Evolutionary conservation across 2,329 filamentous ascomycete species (phyloP).

Genomic region (Coccinonectria pachysandricola): DNA sequence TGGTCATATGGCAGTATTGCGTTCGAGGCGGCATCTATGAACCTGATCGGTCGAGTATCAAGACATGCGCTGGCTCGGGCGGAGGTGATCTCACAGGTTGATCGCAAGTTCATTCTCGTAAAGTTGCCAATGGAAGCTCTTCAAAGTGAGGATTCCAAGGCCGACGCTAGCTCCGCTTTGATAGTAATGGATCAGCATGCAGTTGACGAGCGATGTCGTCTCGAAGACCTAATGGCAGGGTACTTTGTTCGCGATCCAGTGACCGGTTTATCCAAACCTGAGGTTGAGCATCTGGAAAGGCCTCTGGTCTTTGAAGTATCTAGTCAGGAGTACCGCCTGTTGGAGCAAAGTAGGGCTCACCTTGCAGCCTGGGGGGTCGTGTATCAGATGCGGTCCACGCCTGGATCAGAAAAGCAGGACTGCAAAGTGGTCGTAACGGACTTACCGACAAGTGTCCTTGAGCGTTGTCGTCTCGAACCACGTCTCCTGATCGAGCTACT

Average conservation of each 20-base stretch:
- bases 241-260: slow-evolving; percentile 31
- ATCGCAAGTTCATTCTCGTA: slow-evolving; percentile 77
- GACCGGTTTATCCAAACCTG: slow-evolving; percentile 9
- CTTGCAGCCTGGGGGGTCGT: slow-evolving; percentile 68
- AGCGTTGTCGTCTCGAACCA: slow-evolving; percentile 66
- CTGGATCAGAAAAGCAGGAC: not conserved
- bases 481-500: slow-evolving; percentile 63
- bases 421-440: slow-evolving; percentile 37
- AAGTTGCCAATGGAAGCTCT: slow-evolving; percentile 34
- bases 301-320: slow-evolving; percentile 58
- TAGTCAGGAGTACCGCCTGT: slow-evolving; percentile 45
- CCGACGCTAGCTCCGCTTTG: slow-evolving; percentile 38
- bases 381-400: slow-evolving; percentile 36
- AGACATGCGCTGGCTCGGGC: slow-evolving; percentile 50
- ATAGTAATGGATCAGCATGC: slow-evolving; percentile 89
- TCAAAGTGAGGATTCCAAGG: not conserved
- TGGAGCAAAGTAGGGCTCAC: slow-evolving; percentile 41
- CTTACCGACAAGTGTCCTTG: slow-evolving; percentile 62
- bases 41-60: slow-evolving; percentile 41
- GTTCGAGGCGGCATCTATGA: slow-evolving; percentile 21
- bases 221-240: slow-evolving; percentile 58
- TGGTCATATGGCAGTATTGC: slow-evolving; percentile 10
- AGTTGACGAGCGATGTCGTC: slow-evolving; percentile 75
- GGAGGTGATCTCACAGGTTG: slow-evolving; percentile 69
- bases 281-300: slow-evolving; percentile 32